Evolutionary conservation across 768 basidiomycete species (phyloP).

Genomic region (Ramaria rubella): DNA sequence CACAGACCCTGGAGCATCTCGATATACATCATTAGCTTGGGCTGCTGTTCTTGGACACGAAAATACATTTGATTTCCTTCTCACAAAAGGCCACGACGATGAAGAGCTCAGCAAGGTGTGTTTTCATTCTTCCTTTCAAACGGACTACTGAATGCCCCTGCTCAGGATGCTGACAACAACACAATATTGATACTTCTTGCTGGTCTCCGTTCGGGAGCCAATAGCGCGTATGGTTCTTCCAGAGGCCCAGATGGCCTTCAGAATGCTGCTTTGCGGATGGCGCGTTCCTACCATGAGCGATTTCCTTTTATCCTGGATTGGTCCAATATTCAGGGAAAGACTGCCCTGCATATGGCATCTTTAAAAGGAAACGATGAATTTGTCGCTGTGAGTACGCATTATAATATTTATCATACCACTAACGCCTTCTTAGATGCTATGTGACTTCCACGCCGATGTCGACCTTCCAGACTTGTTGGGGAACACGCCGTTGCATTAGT

Average conservation of each 20-base stretch:
- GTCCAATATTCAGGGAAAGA: constrained; percentile 87
- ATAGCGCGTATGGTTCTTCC: constrained; percentile 41
- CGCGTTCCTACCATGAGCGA: constrained; percentile 76
- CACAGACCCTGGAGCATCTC: constrained; percentile 65
- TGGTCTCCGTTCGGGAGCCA: constrained; percentile 49
- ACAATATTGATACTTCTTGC: constrained; percentile 93
- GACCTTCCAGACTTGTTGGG: constrained; percentile 88
- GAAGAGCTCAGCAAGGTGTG: constrained; percentile 84
- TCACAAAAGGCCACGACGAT: constrained; percentile 85
- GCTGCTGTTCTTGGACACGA: constrained; percentile 82
- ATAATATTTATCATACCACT: neutral
- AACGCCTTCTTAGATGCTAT: constrained; percentile 59
- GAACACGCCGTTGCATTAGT: constrained; percentile 93
- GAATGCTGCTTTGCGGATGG: constrained; percentile 78
- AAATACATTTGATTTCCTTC: constrained; percentile 88
- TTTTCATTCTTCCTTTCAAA: neutral
- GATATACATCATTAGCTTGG: constrained; percentile 89
- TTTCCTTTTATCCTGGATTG: constrained; percentile 86
- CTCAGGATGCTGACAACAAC: constrained; percentile 84
- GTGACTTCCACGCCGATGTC: constrained; percentile 84
- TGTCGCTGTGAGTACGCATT: constrained; percentile 55
- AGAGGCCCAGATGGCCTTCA: constrained; percentile 54
- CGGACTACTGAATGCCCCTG: constrained; percentile 10
- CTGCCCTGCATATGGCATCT: constrained; percentile 82
- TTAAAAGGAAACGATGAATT: constrained; percentile 87